phyloP scores from a whole-genome alignment of 2,329 filamentous ascomycete genomes.

The Colletotrichum lini region DNA sequence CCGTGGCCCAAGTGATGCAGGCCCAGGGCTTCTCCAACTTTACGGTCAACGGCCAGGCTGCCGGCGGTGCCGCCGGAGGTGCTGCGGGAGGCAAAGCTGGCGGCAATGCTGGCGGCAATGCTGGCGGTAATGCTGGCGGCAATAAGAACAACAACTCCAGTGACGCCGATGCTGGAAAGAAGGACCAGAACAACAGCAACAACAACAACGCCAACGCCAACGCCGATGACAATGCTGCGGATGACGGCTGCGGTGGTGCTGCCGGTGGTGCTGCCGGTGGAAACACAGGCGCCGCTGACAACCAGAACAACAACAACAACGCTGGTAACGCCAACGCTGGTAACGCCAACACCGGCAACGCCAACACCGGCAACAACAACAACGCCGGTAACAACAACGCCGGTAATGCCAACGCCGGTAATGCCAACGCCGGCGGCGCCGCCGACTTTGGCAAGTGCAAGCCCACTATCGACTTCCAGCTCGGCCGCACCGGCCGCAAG shows the following conservation, averaged over 20 bases:
- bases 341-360: slow-evolving; percentile 20
- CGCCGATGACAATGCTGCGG: slow-evolving; percentile 44
- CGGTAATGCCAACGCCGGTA: slow-evolving; percentile 44
- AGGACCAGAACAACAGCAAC: slow-evolving; percentile 30
- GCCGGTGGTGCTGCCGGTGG: slow-evolving; percentile 25
- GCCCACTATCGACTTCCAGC: slow-evolving; percentile 70
- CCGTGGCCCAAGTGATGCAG: slow-evolving; percentile 74
- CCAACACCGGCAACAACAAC: slow-evolving; percentile 30
- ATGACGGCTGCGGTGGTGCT: slow-evolving; percentile 19
- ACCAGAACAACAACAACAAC: slow-evolving; percentile 31
- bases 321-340: slow-evolving; percentile 46
- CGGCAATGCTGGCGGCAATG: slow-evolving; percentile 16
- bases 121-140: slow-evolving; percentile 18
- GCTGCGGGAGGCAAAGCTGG: slow-evolving; percentile 22
- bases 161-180: slow-evolving; percentile 47
- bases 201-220: slow-evolving; percentile 46
- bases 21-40: slow-evolving; percentile 76
- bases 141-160: slow-evolving; percentile 17
- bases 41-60: slow-evolving; percentile 59
- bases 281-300: slow-evolving; percentile 33
- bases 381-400: slow-evolving; percentile 37
- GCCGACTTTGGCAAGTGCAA: slow-evolving; percentile 65
- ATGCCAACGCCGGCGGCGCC: slow-evolving; percentile 46
- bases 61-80: slow-evolving; percentile 48
- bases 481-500: slow-evolving; percentile 65